Evolutionary conservation across 345 rosid genomes (phyloP).

Genomic region (Gossypium sturtianum): DNA sequence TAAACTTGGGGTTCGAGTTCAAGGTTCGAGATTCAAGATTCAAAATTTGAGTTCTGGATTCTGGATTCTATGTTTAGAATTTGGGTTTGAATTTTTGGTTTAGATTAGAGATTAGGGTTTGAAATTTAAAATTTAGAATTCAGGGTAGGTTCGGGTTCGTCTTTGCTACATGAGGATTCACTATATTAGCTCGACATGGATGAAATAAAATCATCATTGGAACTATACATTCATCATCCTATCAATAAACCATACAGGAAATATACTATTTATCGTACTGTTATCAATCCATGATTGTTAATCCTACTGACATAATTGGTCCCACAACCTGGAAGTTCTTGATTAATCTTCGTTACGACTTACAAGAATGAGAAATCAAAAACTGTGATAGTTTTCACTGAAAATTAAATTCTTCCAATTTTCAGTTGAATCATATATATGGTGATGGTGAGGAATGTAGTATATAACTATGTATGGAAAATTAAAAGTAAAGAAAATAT

Average conservation of each 20-base stretch:
- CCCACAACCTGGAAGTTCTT: not conserved
- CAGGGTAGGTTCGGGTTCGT: too few relatives aligned
- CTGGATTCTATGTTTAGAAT: accelerated
- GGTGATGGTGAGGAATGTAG: not conserved
- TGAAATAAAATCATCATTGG: not conserved
- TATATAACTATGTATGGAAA: not conserved
- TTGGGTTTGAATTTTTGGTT: too few relatives aligned
- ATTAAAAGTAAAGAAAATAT: not conserved
- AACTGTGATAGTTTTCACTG: not conserved
- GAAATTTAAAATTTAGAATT: too few relatives aligned
- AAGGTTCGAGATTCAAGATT: too few relatives aligned
- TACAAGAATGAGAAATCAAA: not conserved
- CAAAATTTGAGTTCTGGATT: too few relatives aligned
- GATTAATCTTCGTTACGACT: not conserved
- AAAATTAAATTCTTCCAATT: not conserved
- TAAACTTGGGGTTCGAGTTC: too few relatives aligned
- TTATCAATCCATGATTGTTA: not conserved
- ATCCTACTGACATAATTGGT: not conserved
- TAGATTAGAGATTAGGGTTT: too few relatives aligned
- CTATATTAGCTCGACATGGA: not conserved
- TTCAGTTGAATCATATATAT: not conserved
- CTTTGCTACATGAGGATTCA: too few relatives aligned
- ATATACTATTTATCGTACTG: not conserved
- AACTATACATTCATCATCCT: too few relatives aligned
- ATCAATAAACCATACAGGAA: not conserved